These are phyloP conservation scores for Penicillium sp. DNA, from an alignment of 2,329 filamentous ascomycete genomes.

Conservation along the genomic window DNA sequence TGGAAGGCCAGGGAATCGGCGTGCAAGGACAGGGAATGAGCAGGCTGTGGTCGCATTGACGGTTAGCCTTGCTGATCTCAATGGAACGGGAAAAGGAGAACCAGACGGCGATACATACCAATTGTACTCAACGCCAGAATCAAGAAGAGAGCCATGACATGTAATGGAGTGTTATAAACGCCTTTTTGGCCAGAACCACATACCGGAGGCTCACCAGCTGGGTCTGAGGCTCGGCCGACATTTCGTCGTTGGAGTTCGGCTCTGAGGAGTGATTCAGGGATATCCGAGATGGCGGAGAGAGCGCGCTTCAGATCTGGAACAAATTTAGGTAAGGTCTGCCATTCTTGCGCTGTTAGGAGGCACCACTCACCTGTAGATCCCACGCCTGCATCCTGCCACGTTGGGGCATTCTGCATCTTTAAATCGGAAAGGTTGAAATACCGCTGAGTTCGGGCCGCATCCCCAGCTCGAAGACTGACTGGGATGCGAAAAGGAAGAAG, in stretches of 20 bases:
- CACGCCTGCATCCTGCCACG: constrained; percentile 21
- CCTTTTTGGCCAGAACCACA: constrained; percentile 44
- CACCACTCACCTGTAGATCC: constrained; percentile 19
- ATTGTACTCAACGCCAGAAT: constrained; percentile 60
- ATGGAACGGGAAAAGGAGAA: neutral
- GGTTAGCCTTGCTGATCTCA: constrained; percentile 11
- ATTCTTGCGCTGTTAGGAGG: neutral
- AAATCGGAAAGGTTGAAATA: constrained; percentile 9
- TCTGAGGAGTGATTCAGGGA: constrained; percentile 40
- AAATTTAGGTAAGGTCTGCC: neutral
- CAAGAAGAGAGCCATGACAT: constrained; percentile 69
- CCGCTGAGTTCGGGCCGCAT: constrained; percentile 18
- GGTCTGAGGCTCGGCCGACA: constrained; percentile 21
- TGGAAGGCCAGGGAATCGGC: constrained; percentile 62
- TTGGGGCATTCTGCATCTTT: constrained; percentile 29
- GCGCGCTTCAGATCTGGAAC: constrained; percentile 26
- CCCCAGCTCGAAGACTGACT: constrained; percentile 11
- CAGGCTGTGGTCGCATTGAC: constrained; percentile 50
- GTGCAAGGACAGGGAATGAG: constrained; percentile 64
- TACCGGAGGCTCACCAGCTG: constrained; percentile 27
- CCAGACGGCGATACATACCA: constrained; percentile 34
- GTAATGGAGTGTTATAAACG: constrained; percentile 66
- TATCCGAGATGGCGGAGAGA: constrained; percentile 32
- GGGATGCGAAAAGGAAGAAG: neutral
- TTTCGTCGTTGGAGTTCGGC: constrained; percentile 39